phyloP scores from a whole-genome alignment of 345 rosid species.

The Conringia planisiliqua region DNA sequence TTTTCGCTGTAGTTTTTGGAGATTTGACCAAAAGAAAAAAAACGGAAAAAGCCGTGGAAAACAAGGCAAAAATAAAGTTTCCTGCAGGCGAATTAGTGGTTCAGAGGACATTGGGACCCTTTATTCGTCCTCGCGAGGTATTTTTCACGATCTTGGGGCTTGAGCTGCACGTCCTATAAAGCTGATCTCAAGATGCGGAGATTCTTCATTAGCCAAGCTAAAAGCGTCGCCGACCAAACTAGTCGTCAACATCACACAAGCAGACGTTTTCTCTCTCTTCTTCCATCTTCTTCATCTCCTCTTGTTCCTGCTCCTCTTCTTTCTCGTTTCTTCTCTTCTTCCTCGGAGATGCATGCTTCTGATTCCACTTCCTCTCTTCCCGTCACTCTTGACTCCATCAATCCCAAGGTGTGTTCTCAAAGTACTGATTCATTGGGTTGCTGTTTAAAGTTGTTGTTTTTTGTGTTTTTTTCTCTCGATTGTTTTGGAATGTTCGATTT shows the following conservation, averaged over 20 bases:
- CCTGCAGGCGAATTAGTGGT: background rate
- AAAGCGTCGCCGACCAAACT: constrained; percentile 23
- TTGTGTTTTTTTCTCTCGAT: no score
- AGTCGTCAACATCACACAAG: constrained; percentile 23
- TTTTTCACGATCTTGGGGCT: background rate
- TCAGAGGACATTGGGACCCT: background rate
- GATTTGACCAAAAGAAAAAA: background rate
- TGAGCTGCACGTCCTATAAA: background rate
- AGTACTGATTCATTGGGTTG: background rate
- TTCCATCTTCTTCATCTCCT: background rate
- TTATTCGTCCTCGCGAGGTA: background rate
- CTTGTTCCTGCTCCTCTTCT: background rate
- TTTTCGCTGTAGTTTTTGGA: no score
- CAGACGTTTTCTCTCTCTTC: constrained; percentile 6
- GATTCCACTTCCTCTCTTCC: constrained; percentile 33
- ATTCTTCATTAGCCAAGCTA: constrained; percentile 41
- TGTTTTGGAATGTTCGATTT: no score
- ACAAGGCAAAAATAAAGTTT: background rate
- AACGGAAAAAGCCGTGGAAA: background rate
- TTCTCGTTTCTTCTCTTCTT: constrained; percentile 45
- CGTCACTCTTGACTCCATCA: constrained; percentile 37
- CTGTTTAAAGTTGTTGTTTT: background rate
- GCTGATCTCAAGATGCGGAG: constrained; percentile 46
- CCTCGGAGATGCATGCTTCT: constrained; percentile 32
- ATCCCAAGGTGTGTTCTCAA: constrained; percentile 56